These are phyloP conservation scores for Clonostachys sp. DNA, from an alignment of 2,329 filamentous ascomycete genomes.

Conservation along the genomic window DNA sequence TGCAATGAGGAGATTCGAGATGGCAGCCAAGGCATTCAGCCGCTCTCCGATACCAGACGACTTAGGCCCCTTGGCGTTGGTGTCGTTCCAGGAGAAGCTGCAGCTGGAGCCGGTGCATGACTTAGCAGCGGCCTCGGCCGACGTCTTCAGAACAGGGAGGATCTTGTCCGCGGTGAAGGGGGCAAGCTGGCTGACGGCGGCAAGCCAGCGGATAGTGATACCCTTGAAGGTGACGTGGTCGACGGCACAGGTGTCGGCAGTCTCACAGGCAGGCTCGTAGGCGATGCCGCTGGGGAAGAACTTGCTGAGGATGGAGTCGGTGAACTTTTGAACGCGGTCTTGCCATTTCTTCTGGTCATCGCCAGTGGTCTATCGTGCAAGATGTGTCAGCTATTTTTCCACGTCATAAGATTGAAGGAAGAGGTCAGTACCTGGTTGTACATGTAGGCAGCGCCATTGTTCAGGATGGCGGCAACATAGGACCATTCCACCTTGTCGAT, in stretches of 20 bases:
- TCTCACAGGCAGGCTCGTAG: conserved; percentile 64
- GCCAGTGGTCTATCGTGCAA: conserved; percentile 6
- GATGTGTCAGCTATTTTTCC: neutral
- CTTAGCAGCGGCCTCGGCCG: conserved; percentile 53
- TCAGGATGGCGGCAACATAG: conserved; percentile 54
- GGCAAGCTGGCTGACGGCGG: conserved; percentile 53
- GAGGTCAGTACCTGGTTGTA: conserved; percentile 47
- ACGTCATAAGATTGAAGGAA: neutral
- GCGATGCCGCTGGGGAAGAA: conserved; percentile 57
- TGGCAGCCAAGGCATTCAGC: conserved; percentile 52
- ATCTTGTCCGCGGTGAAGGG: conserved; percentile 53
- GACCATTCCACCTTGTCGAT: conserved; percentile 55
- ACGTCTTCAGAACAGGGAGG: conserved; percentile 50
- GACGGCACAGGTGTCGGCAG: conserved; percentile 50
- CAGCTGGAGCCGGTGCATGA: conserved; percentile 60
- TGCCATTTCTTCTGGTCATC: conserved; percentile 49
- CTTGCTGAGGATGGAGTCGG: conserved; percentile 39
- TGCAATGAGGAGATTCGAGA: conserved; percentile 43
- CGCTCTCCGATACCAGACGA: conserved; percentile 52
- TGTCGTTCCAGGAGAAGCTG: conserved; percentile 56
- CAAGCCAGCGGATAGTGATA: conserved; percentile 61
- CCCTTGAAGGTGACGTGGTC: conserved; percentile 74
- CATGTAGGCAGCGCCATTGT: conserved; percentile 58
- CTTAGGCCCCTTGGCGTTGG: conserved; percentile 41
- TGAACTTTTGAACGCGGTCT: conserved; percentile 46